Conservation (phyloP, 345 rosid species). For the Hirschfeldia incana region DNA sequence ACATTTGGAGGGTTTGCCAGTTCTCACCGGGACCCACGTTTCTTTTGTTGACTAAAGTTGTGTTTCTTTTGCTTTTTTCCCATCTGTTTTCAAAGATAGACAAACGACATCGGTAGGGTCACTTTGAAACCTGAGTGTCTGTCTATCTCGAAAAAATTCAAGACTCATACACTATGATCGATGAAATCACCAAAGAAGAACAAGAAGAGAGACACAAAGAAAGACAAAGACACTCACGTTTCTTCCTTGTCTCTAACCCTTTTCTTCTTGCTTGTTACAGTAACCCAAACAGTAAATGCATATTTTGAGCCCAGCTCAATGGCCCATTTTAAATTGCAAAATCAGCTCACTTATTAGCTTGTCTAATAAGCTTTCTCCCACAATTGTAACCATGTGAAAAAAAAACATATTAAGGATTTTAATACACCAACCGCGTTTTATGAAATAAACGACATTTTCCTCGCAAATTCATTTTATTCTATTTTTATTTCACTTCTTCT, state of each 20-base stretch:
- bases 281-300: background rate
- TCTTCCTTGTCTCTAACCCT: background rate
- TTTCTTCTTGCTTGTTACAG: background rate
- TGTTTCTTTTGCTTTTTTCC: background rate
- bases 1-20: slow-evolving; percentile 44
- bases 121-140: background rate
- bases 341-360: background rate
- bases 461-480: background rate
- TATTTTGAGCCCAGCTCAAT: background rate
- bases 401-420: background rate
- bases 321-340: background rate
- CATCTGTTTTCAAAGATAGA: background rate
- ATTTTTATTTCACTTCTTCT: background rate
- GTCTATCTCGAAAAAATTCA: background rate
- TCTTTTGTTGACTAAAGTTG: slow-evolving; percentile 26
- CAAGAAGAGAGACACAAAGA: background rate
- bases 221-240: background rate
- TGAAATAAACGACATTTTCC: slow-evolving; percentile 20
- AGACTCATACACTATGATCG: background rate
- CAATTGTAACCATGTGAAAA: background rate
- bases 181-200: background rate
- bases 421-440: slow-evolving; percentile 32
- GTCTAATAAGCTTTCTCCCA: background rate
- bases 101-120: background rate
- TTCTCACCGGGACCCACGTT: slow-evolving; percentile 34